Evolutionary conservation across 768 basidiomycete species (phyloP), one percentile per base, ranked within the genome.

Genomic region (Mycena epipterygia): DNA sequence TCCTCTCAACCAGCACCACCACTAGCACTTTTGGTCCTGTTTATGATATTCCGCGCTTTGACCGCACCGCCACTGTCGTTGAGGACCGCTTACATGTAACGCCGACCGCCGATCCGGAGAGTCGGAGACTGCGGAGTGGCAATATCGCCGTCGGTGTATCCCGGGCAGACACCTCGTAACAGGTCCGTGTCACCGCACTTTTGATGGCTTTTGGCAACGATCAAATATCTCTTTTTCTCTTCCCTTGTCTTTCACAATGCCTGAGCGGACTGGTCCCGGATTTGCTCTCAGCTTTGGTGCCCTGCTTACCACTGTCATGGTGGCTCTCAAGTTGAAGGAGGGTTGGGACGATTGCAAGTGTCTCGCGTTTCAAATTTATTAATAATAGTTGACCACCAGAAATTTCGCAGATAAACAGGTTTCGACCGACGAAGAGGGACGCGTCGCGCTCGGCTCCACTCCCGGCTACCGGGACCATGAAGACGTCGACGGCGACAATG

Each of bases 401-500:
- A n/a, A n/a, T n/a, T n/a, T n/a, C n/a, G n/a, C 69, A 89, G 88
- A 89, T 74, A 81, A 81, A 27, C 79, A 79, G 56, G 76, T 88
- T 25, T 73, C 85, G 21, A 77, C 73, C 27, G 86, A 87, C 27
- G 86, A 86, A 53, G 85, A 84, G 70, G 82, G 80, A 14, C 78
- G 80, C 70, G 78, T 81, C 32, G 79, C 79, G 21, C 74, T 84
- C 13, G 63, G 65, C 16, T 73, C 74, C 46, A 64, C 78, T 12
- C 41, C 75, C 27, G 66, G 68, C 16, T 76, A 76, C 65, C 66
- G 60, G 32, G 74, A 76, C 58, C 71, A 61, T 25, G 72, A 59
- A 21, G 74, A 72, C 42, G 41, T 48, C 2, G 73, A 69, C 12
- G 52, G 49, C 42, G 79, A 78, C 29, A 77, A 79, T 49, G 82